These are phyloP conservation scores for Phoma sp. DNA, from an alignment of 2,329 filamentous ascomycete species.

Conservation along the genomic window DNA sequence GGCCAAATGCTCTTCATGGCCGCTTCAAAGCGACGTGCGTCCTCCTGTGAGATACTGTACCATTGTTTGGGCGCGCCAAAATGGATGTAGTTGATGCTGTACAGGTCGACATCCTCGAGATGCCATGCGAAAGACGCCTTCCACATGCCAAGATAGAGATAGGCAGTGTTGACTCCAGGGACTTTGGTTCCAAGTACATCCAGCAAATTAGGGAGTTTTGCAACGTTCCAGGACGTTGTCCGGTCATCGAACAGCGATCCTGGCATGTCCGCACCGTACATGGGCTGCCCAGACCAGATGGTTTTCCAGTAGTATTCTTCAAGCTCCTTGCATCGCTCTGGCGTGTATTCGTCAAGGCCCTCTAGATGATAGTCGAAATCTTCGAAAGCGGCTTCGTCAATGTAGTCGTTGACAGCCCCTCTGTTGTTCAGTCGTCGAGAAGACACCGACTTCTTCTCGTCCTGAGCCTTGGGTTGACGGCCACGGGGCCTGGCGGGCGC, in stretches of 20 bases:
- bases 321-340: conserved; percentile 90
- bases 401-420: conserved; percentile 75
- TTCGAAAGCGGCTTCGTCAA: conserved; percentile 90
- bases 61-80: conserved; percentile 99
- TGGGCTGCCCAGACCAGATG: conserved; percentile 88
- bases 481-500: conserved; percentile 63
- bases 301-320: conserved; percentile 98
- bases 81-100: conserved; percentile 99
- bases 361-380: conserved; percentile 91
- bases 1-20: conserved; percentile 98
- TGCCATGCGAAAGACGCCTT: conserved; percentile 99
- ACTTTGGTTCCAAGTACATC: conserved; percentile 95
- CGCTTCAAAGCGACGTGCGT: conserved; percentile 88
- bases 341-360: conserved; percentile 81
- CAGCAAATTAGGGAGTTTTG: conserved; percentile 89
- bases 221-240: conserved; percentile 88
- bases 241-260: conserved; percentile 91
- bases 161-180: conserved; percentile 96
- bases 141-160: conserved; percentile 99
- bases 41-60: conserved; percentile 98
- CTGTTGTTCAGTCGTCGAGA: conserved; percentile 86
- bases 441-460: conserved; percentile 72
- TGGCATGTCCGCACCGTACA: conserved; percentile 96
- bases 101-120: conserved; percentile 96
- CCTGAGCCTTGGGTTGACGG: conserved; percentile 53